Evolutionary conservation across 2,329 filamentous ascomycete species (phyloP), one percentile per base, ranked within the genome.

Genomic region (Coniochaeta ligniaria): DNA sequence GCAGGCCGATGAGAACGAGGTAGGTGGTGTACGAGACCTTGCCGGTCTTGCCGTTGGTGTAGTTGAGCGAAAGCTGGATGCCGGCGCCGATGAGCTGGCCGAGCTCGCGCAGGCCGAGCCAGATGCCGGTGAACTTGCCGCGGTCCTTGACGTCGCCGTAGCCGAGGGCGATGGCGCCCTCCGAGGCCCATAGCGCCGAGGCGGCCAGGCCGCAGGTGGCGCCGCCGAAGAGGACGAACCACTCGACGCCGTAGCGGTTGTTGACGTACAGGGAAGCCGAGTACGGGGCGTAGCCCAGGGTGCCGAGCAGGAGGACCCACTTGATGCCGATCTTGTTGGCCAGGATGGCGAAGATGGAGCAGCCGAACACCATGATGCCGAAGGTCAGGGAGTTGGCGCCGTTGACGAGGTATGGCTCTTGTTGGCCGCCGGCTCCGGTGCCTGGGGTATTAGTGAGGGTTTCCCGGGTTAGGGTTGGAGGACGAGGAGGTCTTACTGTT

Each of bases 21-120:
- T 74, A 73, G 5, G 72, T 80, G 20, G 71, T 72, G 62, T 79
- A 79, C 2, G 74, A 73, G 14, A 80, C 77, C 62, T 79, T 78
- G 35, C 78, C 78, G 12, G 71, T 67, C n/a, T 75, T 65, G 14
- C 73, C 73, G 14, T 73, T 71, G 3, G 74, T 72, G 60, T 75
- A 72, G 55, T 83, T 83, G 17, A 83, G 72, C 0, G 75, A 79
- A 0, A 83, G 73, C 28, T 81, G 78, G 33, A 83, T 81, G 0
- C 80, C 77, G 2, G 78, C 74, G 2, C 80, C 80, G 59, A 83
- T 78, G 24, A 83, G 74, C 60, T 81, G 80, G 0, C 81, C 81
- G 8, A 82, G 73, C 61, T 82, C 79, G 7, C 79, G 76, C 8
- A 83, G 75, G 7, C 79, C 77, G 5, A 83, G 76, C 80, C 80